These are phyloP conservation scores for Plasmodium gallinaceum DNA, from an alignment of 169 alveolate species.

Conservation along the genomic window DNA sequence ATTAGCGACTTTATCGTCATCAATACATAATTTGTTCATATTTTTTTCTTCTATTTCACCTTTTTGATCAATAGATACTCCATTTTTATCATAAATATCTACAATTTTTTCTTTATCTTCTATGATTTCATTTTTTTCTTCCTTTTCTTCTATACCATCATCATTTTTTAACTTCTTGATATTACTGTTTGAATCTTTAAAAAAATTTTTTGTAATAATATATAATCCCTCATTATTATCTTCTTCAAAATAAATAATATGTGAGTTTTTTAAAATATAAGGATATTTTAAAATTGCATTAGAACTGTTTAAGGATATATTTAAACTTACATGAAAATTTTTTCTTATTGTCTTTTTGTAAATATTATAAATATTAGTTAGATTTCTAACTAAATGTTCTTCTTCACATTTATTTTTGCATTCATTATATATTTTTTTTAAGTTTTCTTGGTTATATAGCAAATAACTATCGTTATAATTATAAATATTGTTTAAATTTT, in stretches of 20 bases:
- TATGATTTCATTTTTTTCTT: not conserved
- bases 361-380: slow-evolving; percentile 55
- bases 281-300: slow-evolving; percentile 37
- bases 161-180: not conserved
- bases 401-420: slow-evolving; percentile 72
- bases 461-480: slow-evolving; percentile 65
- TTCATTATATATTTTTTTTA: slow-evolving; percentile 65
- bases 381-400: slow-evolving; percentile 46
- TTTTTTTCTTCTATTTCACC: not conserved
- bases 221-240: slow-evolving; percentile 62
- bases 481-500: slow-evolving; percentile 64
- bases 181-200: slow-evolving; percentile 2
- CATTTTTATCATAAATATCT: not conserved
- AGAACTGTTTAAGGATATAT: slow-evolving; percentile 20
- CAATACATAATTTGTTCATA: not conserved
- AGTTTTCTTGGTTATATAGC: slow-evolving; percentile 49
- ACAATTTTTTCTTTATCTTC: not conserved
- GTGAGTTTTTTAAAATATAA: slow-evolving; percentile 50
- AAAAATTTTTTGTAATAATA: slow-evolving; percentile 37
- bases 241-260: slow-evolving; percentile 62
- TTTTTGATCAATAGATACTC: not conserved
- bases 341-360: slow-evolving; percentile 53
- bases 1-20: no score
- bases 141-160: not conserved
- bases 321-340: slow-evolving; percentile 63